These are phyloP conservation scores for Mitosporidium daphniae DNA, from an alignment of 371 early-diverging fungal genomes.

Conservation along the genomic window DNA sequence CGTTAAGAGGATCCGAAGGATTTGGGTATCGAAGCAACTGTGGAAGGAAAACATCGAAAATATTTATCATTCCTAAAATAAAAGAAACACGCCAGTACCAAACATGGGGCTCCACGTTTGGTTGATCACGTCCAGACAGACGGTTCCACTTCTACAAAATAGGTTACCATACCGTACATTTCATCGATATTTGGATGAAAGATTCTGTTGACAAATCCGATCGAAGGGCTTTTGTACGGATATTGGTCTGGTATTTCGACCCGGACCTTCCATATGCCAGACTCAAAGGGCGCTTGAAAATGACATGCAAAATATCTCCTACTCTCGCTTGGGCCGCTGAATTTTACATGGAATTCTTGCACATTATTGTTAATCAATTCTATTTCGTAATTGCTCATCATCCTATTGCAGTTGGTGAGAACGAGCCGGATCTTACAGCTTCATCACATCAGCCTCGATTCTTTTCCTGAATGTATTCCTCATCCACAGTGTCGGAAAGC, in stretches of 20 bases:
- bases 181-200: constrained; percentile 99
- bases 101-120: constrained; percentile 99
- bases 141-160: constrained; percentile 51
- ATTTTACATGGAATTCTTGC: constrained; percentile 45
- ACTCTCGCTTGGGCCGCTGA: constrained; percentile 72
- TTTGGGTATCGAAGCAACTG: constrained; percentile 91
- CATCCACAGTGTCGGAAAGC: no score
- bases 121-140: constrained; percentile 95
- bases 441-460: constrained; percentile 91
- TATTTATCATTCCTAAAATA: constrained; percentile 56
- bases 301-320: constrained; percentile 6
- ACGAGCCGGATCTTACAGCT: constrained; percentile 1
- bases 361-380: constrained; percentile 86
- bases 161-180: constrained; percentile 20
- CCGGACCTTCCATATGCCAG: constrained; percentile 80
- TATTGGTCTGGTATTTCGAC: constrained; percentile 92
- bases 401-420: constrained; percentile 11
- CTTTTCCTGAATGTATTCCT: no score
- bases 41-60: constrained; percentile 87
- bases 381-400: constrained; percentile 89
- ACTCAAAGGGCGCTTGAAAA: constrained; percentile 38
- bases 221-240: constrained; percentile 93
- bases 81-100: constrained; percentile 15
- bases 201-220: constrained; percentile 93
- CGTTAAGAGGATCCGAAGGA: constrained; percentile 93